Evolutionary conservation across 768 basidiomycete genomes (phyloP), one percentile per base, ranked within the genome.

Genomic region (Tricholoma terreum): DNA sequence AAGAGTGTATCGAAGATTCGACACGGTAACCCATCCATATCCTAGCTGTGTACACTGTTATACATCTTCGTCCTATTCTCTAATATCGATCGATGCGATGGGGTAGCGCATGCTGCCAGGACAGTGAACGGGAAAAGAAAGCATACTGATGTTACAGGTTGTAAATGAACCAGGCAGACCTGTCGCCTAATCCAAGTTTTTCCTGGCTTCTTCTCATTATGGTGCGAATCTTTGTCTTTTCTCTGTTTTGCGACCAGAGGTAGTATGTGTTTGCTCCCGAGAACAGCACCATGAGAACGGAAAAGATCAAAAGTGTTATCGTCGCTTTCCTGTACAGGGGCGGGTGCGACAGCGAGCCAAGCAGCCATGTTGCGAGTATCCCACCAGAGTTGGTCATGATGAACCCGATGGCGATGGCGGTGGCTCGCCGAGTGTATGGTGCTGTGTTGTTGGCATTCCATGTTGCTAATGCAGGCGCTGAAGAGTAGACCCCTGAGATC

Each of bases 401-500:
- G 59, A 84, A 81, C 1, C 77, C 77, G 24, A 85, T 75, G 15
- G 84, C 84, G 52, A 86, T 75, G 33, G 80, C 73, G 0, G 84
- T 84, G 1, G 84, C 86, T 15, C 85, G 79, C 24, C 83, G 74
- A 42, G 76, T 68, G 58, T 84, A 75, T 0, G 85, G 85, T 6
- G 80, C 72, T 6, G 80, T 74, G 71, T 86, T 87, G 69, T 87
- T 86, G 11, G 84, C 79, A 53, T 73, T 70, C 86, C 86, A 87
- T 0, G 84, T 81, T 2, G 75, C 75, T 30, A 84, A 67, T 0
- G 83, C 73, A 2, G 84, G 83, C 3, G 80, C 82, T 1, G 74
- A 67, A n/a, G 77, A 70, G 66, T 86, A 86, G 1, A 77, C 71
- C 12, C 84, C 83, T 0, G 79, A 63, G 19, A 85, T 73, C 4